Conservation (phyloP, 257 asterid genomes). For the Salvia miltiorrhiza region DNA sequence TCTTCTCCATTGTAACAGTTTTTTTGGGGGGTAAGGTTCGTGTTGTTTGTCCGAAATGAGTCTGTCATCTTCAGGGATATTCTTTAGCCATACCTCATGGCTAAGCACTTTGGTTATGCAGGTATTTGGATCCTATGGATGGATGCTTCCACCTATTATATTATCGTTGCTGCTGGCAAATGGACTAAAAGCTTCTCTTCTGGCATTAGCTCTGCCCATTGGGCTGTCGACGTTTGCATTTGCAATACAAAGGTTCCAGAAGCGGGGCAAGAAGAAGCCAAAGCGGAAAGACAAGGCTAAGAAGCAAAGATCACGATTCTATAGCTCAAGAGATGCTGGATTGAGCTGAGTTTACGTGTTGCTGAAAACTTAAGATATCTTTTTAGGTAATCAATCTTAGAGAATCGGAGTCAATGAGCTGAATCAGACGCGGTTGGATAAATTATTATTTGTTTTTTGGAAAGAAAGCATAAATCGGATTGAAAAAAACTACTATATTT, state of each 20-base stretch:
- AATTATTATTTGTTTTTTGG: background rate
- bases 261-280: constrained; percentile 28
- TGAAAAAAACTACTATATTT: constrained; percentile 1
- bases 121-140: constrained; percentile 75
- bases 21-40: background rate
- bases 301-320: constrained; percentile 32
- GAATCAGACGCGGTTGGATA: background rate
- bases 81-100: constrained; percentile 1
- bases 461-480: background rate
- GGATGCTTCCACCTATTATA: constrained; percentile 56
- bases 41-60: no score
- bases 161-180: constrained; percentile 45
- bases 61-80: background rate
- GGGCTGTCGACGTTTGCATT: constrained; percentile 68
- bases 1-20: background rate
- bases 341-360: constrained; percentile 22
- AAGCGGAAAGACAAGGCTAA: constrained; percentile 24
- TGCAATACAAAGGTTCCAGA: constrained; percentile 43
- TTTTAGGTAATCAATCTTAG: background rate
- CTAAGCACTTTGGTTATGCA: constrained; percentile 35
- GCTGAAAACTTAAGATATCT: constrained; percentile 1
- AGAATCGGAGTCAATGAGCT: background rate
- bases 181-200: constrained; percentile 78
- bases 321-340: constrained; percentile 32
- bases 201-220: constrained; percentile 65